Percentiles rank a stretch among this genome's conserved stretches.
phyloP scores from a whole-genome alignment of 768 basidiomycete genomes.

The Boletus eberwhitei region DNA sequence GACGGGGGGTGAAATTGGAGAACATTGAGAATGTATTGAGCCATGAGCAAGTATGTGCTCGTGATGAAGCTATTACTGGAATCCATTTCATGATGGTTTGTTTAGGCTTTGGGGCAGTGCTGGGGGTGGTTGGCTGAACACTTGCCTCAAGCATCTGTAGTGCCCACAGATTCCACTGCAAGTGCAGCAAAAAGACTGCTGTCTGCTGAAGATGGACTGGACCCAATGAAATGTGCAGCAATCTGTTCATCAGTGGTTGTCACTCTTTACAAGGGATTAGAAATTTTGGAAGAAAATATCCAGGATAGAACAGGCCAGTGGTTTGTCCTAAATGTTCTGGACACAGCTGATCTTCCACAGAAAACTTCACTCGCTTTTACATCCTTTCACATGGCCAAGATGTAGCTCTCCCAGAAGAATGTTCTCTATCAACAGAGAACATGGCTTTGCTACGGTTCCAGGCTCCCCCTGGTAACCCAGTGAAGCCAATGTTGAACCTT shows the following conservation, averaged over 20 bases:
- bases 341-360: conserved; percentile 32
- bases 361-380: conserved; percentile 69
- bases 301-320: conserved; percentile 45
- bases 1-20: conserved; percentile 50
- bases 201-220: conserved; percentile 33
- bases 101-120: conserved; percentile 78
- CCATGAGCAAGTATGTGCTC: conserved; percentile 67
- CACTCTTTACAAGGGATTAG: conserved; percentile 56
- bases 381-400: conserved; percentile 44
- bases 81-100: neutral
- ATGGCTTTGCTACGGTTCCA: conserved; percentile 41
- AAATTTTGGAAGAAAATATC: conserved; percentile 58
- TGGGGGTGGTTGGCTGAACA: conserved; percentile 51
- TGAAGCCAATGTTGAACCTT: conserved; percentile 8
- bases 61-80: neutral
- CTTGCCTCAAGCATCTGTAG: conserved; percentile 49
- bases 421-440: conserved; percentile 16
- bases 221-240: conserved; percentile 54
- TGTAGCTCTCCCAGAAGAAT: conserved; percentile 25
- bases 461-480: neutral
- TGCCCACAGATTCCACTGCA: conserved; percentile 71
- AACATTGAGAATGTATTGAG: conserved; percentile 63
- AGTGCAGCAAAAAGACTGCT: conserved; percentile 53
- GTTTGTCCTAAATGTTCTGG: neutral
- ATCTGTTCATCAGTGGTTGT: conserved; percentile 70